These are phyloP conservation scores for Metschnikowia hibisci DNA, from an alignment of 805 yeast species.

Conservation along the genomic window DNA sequence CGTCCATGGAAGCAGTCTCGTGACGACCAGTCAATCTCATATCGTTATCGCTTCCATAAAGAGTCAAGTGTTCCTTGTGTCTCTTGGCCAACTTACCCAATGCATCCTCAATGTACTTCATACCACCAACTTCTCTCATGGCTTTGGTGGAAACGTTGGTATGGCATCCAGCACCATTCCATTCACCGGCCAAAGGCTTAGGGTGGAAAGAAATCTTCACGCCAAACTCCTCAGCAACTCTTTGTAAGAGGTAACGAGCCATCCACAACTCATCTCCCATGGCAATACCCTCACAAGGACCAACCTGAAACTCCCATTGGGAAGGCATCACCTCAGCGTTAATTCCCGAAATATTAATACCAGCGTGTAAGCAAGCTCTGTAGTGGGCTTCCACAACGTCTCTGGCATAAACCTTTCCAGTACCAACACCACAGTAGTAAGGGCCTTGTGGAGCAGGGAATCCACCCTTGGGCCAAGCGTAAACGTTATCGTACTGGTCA, in stretches of 20 bases:
- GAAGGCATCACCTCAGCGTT: conserved; percentile 99
- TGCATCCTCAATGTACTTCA: conserved; percentile 89
- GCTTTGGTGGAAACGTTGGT: conserved; percentile 91
- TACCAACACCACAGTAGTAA: conserved; percentile 99
- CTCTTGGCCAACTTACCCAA: conserved; percentile 91
- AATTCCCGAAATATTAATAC: conserved; percentile 88
- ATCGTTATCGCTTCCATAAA: conserved; percentile 95
- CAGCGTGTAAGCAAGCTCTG: conserved; percentile 95
- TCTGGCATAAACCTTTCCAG: conserved; percentile 96
- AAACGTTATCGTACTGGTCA: conserved; percentile 83
- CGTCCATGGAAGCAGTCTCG: conserved; percentile 93
- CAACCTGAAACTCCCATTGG: conserved; percentile 99
- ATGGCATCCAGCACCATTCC: conserved; percentile 99
- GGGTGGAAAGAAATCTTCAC: conserved; percentile 99
- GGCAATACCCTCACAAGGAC: conserved; percentile 90
- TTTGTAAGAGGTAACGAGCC: conserved; percentile 86
- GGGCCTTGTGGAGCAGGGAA: conserved; percentile 99
- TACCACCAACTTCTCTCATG: conserved; percentile 96
- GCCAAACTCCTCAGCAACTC: conserved; percentile 98
- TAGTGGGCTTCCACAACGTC: conserved; percentile 99
- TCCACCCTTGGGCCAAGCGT: conserved; percentile 99
- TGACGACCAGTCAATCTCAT: conserved; percentile 96
- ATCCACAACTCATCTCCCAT: conserved; percentile 99
- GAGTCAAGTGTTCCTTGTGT: conserved; percentile 92
- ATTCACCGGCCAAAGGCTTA: conserved; percentile 97